Conservation (phyloP, 2,329 filamentous ascomycete species). For the Truncatella angustata region DNA sequence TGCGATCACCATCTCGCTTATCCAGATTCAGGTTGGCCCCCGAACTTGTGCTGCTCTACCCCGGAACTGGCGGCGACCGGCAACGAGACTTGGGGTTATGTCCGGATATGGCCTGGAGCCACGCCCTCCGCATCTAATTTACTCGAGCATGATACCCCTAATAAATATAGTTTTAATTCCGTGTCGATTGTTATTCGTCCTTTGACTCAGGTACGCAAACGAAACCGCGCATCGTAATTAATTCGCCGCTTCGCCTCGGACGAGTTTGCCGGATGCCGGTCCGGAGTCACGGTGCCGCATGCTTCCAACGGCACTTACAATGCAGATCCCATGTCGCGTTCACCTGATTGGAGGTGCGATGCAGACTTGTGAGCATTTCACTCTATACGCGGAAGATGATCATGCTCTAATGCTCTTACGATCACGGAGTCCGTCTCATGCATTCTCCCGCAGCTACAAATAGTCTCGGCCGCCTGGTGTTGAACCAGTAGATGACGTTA, state of each 20-base stretch:
- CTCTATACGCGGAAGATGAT: background rate
- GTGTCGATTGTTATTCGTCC: background rate
- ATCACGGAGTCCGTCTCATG: too few relatives aligned
- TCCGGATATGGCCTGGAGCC: conserved; percentile 1
- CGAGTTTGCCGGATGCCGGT: background rate
- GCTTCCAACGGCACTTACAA: background rate
- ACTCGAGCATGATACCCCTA: background rate
- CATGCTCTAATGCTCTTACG: too few relatives aligned
- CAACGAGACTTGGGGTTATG: background rate
- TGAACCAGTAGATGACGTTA: too few relatives aligned
- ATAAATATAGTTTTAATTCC: background rate
- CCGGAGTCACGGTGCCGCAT: background rate
- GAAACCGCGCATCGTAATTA: background rate
- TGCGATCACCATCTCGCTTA: background rate
- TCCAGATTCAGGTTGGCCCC: too few relatives aligned
- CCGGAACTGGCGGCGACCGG: background rate
- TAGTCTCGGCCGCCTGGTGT: too few relatives aligned
- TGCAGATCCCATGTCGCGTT: background rate
- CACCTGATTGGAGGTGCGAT: background rate
- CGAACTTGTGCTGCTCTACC: too few relatives aligned
- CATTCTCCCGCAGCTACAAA: too few relatives aligned
- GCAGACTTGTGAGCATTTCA: background rate
- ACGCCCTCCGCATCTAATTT: background rate
- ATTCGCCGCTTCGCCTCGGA: background rate
- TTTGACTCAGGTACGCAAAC: background rate